phyloP scores from a whole-genome alignment of 2,329 filamentous ascomycete genomes.

The Neobulgaria alba region DNA sequence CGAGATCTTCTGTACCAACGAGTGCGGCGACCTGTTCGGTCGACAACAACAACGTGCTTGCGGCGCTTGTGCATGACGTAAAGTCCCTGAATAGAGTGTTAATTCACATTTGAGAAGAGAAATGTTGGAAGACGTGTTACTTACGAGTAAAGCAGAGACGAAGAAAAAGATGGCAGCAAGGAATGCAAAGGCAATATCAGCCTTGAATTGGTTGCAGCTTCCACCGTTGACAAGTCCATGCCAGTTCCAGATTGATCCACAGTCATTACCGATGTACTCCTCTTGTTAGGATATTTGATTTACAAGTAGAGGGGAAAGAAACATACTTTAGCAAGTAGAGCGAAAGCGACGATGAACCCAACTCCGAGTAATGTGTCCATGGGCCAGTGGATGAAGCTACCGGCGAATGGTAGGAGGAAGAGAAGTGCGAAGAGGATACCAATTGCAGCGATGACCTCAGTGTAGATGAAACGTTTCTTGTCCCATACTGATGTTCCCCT shows the following conservation, averaged over 20 bases:
- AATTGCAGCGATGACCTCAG: slow-evolving; percentile 60
- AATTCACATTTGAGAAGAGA: not conserved
- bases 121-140: not conserved
- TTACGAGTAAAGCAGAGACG: slow-evolving; percentile 12
- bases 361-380: slow-evolving; percentile 61
- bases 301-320: not conserved
- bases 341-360: slow-evolving; percentile 49
- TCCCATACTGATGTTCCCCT: slow-evolving; percentile 41
- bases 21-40: not conserved
- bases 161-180: slow-evolving; percentile 20
- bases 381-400: slow-evolving; percentile 61
- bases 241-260: slow-evolving; percentile 69
- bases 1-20: not conserved
- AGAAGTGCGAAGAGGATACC: slow-evolving; percentile 61
- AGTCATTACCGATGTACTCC: slow-evolving; percentile 66
- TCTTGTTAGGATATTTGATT: too few species aligned
- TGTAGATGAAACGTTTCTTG: slow-evolving; percentile 64
- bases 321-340: slow-evolving; percentile 37
- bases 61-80: slow-evolving; percentile 5
- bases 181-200: slow-evolving; percentile 32
- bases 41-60: not conserved
- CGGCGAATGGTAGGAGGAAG: slow-evolving; percentile 64
- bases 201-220: slow-evolving; percentile 61
- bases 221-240: slow-evolving; percentile 73
- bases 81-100: slow-evolving; percentile 2